phyloP scores from a whole-genome alignment of 129 eudicot genomes.

The Helichrysum umbraculigerum region DNA sequence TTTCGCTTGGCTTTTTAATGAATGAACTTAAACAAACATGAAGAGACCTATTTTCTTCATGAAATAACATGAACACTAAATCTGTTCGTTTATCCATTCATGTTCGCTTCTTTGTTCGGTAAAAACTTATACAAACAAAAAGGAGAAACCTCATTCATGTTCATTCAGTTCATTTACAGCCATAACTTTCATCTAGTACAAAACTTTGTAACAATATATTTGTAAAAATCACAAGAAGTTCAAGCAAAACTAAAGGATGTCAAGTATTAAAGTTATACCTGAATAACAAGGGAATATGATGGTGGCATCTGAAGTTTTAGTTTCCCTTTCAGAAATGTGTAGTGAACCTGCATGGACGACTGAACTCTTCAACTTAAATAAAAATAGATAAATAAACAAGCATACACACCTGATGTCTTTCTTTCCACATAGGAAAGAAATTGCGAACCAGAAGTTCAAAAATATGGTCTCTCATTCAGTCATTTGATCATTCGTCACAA shows the following conservation, averaged over 20 bases:
- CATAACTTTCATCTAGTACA: background rate
- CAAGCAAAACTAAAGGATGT: background rate
- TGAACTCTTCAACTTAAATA: background rate
- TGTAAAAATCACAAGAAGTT: background rate
- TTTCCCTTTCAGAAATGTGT: slow-evolving; percentile 61
- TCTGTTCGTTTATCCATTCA: background rate
- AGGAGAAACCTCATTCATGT: background rate
- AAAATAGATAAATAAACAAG: background rate
- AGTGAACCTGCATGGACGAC: slow-evolving; percentile 51
- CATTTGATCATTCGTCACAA: slow-evolving; percentile 96
- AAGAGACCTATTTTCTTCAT: background rate
- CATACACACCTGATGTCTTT: slow-evolving; percentile 77
- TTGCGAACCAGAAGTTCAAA: slow-evolving; percentile 90
- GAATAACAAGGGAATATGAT: slow-evolving; percentile 70
- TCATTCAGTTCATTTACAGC: background rate
- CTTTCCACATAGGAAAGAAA: slow-evolving; percentile 88
- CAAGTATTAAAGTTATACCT: slow-evolving; percentile 46
- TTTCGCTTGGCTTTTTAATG: background rate
- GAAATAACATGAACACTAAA: too few species aligned
- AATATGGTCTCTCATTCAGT: slow-evolving; percentile 99
- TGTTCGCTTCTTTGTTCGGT: background rate
- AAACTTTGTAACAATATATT: background rate
- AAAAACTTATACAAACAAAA: background rate
- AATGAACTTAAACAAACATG: too few species aligned
- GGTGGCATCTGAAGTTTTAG: slow-evolving; percentile 82